Base-by-base conservation (phyloP, 1,284 basidiomycete genomes). In the Trichosporon asahii region DNA sequence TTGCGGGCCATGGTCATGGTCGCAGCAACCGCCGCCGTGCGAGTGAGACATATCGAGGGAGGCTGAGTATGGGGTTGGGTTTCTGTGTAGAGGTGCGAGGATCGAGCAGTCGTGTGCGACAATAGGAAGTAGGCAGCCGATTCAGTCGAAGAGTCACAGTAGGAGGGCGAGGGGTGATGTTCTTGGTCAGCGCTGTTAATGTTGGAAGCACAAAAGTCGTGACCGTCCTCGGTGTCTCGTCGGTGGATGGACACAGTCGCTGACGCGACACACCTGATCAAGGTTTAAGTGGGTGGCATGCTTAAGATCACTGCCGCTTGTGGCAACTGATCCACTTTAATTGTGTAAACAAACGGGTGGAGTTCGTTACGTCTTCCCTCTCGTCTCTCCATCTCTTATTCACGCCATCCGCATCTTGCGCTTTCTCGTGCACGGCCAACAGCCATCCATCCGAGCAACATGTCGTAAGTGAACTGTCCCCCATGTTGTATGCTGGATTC, bases 381-480 rank as follows among this genome's bases (percentile, higher is more conserved):
- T 21, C 49, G 37, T 57, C 46, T 40, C 37, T 11, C 7, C 27
- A 12, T 40, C 27, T 27, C 55, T 49, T 25, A 60, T 53, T 66
- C 31, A n/a, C 21, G 35, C n/a, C 49, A 57, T 67, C 33, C 44
- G 25, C 67, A 61, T 66, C n/a, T 46, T 55, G 67, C 35, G 63
- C 18, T n/a, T 11, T 21, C 40, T 5, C 29, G 3, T 35, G 21
- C 55, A 44, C 7, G n/a, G 23, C 44, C 31, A 37, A 55, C 68
- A 66, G 35, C 64, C 53, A 64, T 31, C 49, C 57, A 53, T 18
- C 27, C 6, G 18, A 46, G n/a, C 27, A 23, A 61, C 57, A 70
- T 76, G 75, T 68, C 73, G 73, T 74, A 55, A 73, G 74, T 75
- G 66, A 27, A 29, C 7, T 55, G 31, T 5, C 6, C 14, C 33